phyloP scores from a whole-genome alignment of 164 flowering plant species.

The Nymphaea colorata region DNA sequence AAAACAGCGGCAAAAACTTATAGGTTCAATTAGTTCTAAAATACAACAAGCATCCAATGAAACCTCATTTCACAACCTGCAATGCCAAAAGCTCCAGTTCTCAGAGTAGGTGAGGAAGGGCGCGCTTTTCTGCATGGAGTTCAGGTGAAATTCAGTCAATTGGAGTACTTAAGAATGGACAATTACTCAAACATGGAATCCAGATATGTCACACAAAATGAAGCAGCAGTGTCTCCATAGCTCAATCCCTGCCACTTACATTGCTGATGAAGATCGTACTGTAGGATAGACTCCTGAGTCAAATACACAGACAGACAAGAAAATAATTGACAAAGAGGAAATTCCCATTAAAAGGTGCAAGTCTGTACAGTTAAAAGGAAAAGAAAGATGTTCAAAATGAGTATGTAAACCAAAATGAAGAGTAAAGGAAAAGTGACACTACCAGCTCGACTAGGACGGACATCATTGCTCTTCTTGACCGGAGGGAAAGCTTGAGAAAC shows the following conservation, averaged over 20 bases:
- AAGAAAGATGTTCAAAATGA: too few relatives aligned
- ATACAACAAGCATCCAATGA: background rate
- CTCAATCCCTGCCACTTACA: background rate
- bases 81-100: slow-evolving; percentile 36
- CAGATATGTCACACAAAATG: too few relatives aligned
- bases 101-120: slow-evolving; percentile 47
- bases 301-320: background rate
- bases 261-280: slow-evolving; percentile 26
- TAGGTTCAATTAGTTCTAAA: background rate
- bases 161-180: background rate
- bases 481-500: background rate
- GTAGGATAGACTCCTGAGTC: slow-evolving; percentile 37
- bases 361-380: too few relatives aligned
- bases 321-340: too few relatives aligned
- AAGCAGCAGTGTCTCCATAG: slow-evolving; percentile 15
- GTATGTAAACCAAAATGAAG: background rate
- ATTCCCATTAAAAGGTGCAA: too few relatives aligned
- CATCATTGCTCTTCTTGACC: background rate
- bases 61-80: slow-evolving; percentile 12
- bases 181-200: too few relatives aligned
- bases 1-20: background rate
- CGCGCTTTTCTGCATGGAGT: slow-evolving; percentile 36
- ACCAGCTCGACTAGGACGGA: slow-evolving; percentile 42
- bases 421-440: background rate
- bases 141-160: background rate